Base-by-base conservation (phyloP, 495 filamentous ascomycete genomes). In the Pyrenula aspistea region DNA sequence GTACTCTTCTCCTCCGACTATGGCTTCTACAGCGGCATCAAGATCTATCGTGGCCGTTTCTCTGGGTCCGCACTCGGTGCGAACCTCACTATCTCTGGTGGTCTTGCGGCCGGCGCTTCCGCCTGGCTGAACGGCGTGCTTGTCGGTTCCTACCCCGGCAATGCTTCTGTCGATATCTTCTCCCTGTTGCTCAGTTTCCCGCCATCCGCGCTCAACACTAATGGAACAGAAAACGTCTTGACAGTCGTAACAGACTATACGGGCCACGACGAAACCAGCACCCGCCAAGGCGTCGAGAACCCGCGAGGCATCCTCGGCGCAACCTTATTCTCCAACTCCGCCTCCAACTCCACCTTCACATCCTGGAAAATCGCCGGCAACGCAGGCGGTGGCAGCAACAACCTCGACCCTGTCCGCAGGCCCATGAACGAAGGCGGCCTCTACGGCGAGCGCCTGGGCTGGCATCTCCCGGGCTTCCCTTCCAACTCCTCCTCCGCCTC, bases 301-400 rank as follows among this genome's bases (percentile, higher is more conserved):
- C 85, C 85, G 2, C 78, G 86, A n/a, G 86, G 87, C 4, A 82
- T 89, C 31, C 60, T 87, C 0, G 71, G 78, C 53, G 86, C 83
- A 50, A 62, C 63, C 0, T 64, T 80, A 19, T 63, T 67, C 3
- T 71, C 73, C n/a, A 71, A 63, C 12, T 42, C 31, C 4, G 15
- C 4, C 31, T 8, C 31, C 4, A 42, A 42, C 31, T 8, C 31
- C 31, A 54, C 72, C 22, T 75, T 68, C 55, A 68, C 83, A 2
- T 76, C 73, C 12, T 91, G 87, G 87, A 87, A 85, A 65, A 68
- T 91, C 15, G 84, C 84, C 12, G 87, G 87, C 10, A 91, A 89
- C 55, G 71, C 88, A 0, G 83, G 82, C 22, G n/a, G n/a, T n/a
- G 88, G 88, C 11, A 84, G 88, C 57, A 60, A 77, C 15, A 87